Conservation (phyloP, 306 rosid species). For the Glycine tomentella region DNA sequence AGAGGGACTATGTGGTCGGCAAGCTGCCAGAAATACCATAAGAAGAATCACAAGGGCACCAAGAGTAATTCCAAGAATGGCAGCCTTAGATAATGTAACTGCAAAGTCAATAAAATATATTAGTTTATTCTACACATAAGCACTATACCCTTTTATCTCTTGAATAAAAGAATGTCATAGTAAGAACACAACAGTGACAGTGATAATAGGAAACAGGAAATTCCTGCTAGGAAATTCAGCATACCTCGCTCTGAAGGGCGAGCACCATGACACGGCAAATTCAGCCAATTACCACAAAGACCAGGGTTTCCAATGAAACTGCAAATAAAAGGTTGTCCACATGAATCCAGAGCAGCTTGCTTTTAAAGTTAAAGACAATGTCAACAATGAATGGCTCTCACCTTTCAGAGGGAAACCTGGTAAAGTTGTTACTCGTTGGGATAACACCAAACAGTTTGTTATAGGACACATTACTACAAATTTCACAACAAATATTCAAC, state of each 20-base stretch:
- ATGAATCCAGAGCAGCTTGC: constrained; percentile 12
- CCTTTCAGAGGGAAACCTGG: constrained; percentile 90
- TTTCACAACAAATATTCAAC: constrained; percentile 30
- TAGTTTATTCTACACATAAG: neutral
- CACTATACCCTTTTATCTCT: neutral
- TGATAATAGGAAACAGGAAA: neutral
- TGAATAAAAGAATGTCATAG: neutral
- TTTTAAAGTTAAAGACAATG: constrained; percentile 1
- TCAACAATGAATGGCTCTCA: constrained; percentile 42
- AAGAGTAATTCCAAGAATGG: constrained; percentile 93
- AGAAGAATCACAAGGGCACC: constrained; percentile 96
- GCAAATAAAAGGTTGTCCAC: constrained; percentile 42
- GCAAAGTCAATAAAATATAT: constrained; percentile 34
- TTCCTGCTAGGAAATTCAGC: neutral
- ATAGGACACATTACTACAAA: constrained; percentile 84
- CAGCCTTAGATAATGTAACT: constrained; percentile 89
- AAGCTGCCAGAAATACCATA: constrained; percentile 85
- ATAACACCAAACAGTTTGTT: constrained; percentile 84
- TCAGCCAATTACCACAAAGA: constrained; percentile 88
- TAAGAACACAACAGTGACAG: neutral
- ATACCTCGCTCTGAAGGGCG: constrained; percentile 78
- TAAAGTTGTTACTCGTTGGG: constrained; percentile 88
- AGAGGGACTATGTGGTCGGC: constrained; percentile 76
- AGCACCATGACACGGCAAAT: constrained; percentile 67
- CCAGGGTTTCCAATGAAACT: constrained; percentile 91